Base-by-base conservation (phyloP, 2,329 filamentous ascomycete genomes). In the Fusarium metavorans region DNA sequence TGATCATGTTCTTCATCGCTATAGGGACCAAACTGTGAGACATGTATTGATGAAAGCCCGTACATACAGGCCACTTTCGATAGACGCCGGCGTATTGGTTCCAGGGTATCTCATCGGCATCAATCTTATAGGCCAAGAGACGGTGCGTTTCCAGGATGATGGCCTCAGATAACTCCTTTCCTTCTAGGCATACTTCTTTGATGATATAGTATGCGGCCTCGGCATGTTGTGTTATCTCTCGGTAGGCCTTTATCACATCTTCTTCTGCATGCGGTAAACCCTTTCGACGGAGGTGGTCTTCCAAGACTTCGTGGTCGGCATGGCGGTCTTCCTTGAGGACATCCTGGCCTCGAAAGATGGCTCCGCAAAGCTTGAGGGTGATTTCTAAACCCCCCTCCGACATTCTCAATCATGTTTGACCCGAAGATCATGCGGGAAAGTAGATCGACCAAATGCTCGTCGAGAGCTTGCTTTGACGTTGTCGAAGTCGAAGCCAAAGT, bases 1-100 rank as follows among this genome's bases (percentile, higher is more conserved):
- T 6, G 3, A 81, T 58, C 59, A 82, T 71, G 0, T 45, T 14
- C 1, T 18, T 25, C 79, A 84, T 83, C 7, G 76, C 77, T 0
- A 16, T 1, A 1, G 75, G 73, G 0, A 83, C 77, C 1, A 27
- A 18, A 5, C 6, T 8, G 9, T 61, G 45, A 9, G 52, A 5
- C 25, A 45, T 57, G 20, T 57, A 70, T 14, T 35, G 5, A 59
- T 58, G 2, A n/a, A 66, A 1, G 64, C 73, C 9, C 1, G 72
- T 74, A 0, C 66, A 66, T 10, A 78, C 73, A 14, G 78, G 64
- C 43, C 71, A 68, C 2, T 64, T 64, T 16, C 80, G 76, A 48
- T 82, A 82, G 2, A 67, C n/a, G 0, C 79, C 80, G 23, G 64
- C 57, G n/a, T 68, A 70, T 16, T 34, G 10, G 4, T 9, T n/a